phyloP scores from a whole-genome alignment of 305 asterid genomes.

The Rubia peregrina region DNA sequence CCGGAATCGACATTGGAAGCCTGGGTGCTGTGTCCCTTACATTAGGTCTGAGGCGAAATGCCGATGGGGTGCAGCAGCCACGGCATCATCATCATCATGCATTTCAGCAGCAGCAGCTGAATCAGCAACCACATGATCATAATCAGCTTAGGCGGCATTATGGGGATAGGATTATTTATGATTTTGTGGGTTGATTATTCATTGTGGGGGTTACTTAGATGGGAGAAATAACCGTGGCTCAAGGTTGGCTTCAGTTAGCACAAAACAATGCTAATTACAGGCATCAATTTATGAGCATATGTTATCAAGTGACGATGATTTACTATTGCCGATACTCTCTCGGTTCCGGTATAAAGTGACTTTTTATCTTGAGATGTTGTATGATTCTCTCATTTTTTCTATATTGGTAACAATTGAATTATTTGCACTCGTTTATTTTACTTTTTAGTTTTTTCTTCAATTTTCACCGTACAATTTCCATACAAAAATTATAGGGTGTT shows the following conservation, averaged over 20 bases:
- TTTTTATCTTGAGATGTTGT: too few relatives aligned
- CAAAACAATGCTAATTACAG: background rate
- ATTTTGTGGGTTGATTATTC: constrained; percentile 42
- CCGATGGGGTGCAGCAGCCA: constrained; percentile 37
- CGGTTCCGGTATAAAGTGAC: too few relatives aligned
- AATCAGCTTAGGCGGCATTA: constrained; percentile 37
- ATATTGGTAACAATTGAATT: too few relatives aligned
- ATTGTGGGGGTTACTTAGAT: background rate
- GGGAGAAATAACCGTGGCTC: constrained; percentile 10
- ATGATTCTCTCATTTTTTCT: too few relatives aligned
- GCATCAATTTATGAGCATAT: background rate
- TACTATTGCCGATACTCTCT: too few relatives aligned
- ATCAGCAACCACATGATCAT: constrained; percentile 17
- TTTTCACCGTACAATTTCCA: too few relatives aligned
- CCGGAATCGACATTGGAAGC: constrained; percentile 42
- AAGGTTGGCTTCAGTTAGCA: constrained; percentile 2
- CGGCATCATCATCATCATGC: background rate
- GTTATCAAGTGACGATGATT: background rate
- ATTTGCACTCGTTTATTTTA: too few relatives aligned
- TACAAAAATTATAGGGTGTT: too few relatives aligned
- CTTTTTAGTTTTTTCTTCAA: too few relatives aligned
- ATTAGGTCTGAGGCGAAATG: constrained; percentile 57
- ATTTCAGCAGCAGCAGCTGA: constrained; percentile 21
- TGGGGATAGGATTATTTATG: constrained; percentile 56
- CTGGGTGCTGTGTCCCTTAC: constrained; percentile 66